Base-by-base conservation (phyloP, 306 rosid species). In the Citrullus mucosospermus region DNA sequence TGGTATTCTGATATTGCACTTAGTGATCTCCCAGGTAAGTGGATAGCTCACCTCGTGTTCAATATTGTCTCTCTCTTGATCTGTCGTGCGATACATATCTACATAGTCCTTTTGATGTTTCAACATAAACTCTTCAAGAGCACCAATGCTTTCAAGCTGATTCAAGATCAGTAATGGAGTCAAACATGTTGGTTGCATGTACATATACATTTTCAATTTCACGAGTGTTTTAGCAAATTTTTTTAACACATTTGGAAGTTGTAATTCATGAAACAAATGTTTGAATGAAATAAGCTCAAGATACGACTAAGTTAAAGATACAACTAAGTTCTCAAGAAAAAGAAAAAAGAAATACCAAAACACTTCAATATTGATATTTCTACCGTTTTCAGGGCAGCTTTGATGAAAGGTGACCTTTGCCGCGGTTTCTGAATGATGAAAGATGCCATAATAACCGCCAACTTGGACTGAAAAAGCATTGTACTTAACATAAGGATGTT, bases 31-130 rank as follows among this genome's bases (percentile, higher is more conserved):
- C 58, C 6, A 20, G n/a, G 57, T 55, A 69, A 68, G 58, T 36
- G 22, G 39, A 78, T 10, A 46, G 83, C 96, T 90, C 87, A 95
- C 99, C 89, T 95, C 97, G 62, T 92, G 93, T 81, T 95, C 99
- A 81, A 95, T 95, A 92, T 89, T 88, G 78, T 95, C 99, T 88
- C 97, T 91, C 85, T 95, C 99, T 69, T 90, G 88, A 80, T 92
- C 97, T 79, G 97, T 91, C 3, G 97, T 89, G 69, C 97, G 99
- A 86, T 91, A 92, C 83, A 87, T 81, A 88, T 95, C 99, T 3
- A 92, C 89, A 56, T 92, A 95, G 83, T 95, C 99, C 88, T 95
- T 95, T 66, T 93, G 87, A 80, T 95, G 99, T 83, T 88, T 92
- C 82, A 87, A 72, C 90, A 95, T 79, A 82, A 95, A 92, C 77